phyloP scores from a whole-genome alignment of 208 protist genomes.

The Crithidia expoeki region DNA sequence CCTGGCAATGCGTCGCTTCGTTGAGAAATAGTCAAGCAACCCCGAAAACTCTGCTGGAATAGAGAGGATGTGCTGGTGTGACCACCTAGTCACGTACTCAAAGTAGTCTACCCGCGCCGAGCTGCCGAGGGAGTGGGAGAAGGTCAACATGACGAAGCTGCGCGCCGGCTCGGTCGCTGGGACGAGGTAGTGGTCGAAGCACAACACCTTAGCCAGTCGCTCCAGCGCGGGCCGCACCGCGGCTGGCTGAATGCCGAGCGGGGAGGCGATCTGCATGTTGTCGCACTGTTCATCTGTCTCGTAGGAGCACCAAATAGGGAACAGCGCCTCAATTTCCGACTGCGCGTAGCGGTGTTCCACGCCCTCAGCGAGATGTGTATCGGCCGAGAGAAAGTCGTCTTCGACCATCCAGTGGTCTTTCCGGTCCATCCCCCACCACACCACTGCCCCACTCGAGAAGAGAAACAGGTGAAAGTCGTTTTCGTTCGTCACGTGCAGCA shows the following conservation, averaged over 20 bases:
- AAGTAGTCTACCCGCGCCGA: constrained; percentile 69
- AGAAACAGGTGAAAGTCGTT: constrained; percentile 66
- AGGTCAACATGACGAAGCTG: constrained; percentile 70
- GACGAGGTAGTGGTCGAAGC: constrained; percentile 80
- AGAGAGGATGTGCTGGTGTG: constrained; percentile 54
- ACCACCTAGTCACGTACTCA: constrained; percentile 62
- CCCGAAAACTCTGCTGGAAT: constrained; percentile 60
- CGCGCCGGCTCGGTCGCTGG: constrained; percentile 42
- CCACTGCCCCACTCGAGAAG: constrained; percentile 65
- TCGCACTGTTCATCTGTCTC: constrained; percentile 48
- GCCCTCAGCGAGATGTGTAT: constrained; percentile 39
- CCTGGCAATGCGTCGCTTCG: constrained; percentile 42
- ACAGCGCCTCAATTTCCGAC: constrained; percentile 61
- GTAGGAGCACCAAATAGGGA: constrained; percentile 74
- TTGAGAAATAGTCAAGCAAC: constrained; percentile 75
- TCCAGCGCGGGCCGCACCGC: constrained; percentile 43
- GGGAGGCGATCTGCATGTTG: constrained; percentile 3
- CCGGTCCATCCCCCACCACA: constrained; percentile 80
- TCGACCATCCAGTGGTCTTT: constrained; percentile 73
- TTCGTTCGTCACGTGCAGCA: constrained; percentile 59
- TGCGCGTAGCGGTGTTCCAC: constrained; percentile 53
- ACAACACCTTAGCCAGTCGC: constrained; percentile 58
- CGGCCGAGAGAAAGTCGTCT: constrained; percentile 64
- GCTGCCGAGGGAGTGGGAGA: constrained; percentile 63
- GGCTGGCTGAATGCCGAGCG: constrained; percentile 4